A percentile compares a stretch with the other conserved stretches of the same genome.
Conservation (phyloP, 371 early-diverging fungal genomes). For the Neoconidiobolus thromboides region DNA sequence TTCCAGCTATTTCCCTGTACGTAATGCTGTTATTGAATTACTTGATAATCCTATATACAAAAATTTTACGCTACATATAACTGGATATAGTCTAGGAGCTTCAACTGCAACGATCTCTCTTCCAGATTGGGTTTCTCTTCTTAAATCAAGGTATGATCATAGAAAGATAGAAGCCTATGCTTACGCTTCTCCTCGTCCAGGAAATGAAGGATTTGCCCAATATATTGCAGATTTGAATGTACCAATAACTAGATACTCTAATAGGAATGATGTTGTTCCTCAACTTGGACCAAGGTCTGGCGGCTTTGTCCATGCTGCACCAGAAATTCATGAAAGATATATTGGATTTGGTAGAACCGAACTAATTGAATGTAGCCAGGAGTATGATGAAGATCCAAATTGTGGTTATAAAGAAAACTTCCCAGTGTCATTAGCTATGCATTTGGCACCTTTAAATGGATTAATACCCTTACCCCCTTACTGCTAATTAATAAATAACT, state of each 20-base stretch:
- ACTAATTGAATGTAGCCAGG: background rate
- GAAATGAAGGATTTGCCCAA: background rate
- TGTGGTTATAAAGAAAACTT: background rate
- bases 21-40: background rate
- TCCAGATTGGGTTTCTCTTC: background rate
- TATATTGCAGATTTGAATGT: background rate
- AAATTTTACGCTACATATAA: background rate
- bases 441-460: background rate
- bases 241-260: slow-evolving; percentile 1
- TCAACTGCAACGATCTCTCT: background rate
- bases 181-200: background rate
- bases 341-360: background rate
- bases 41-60: background rate
- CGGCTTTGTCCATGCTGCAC: background rate
- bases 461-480: background rate
- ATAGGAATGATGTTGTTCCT: background rate
- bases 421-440: background rate
- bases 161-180: background rate
- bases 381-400: slow-evolving; percentile 3
- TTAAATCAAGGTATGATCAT: background rate
- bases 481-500: background rate
- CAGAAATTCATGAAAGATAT: background rate
- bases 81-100: slow-evolving; percentile 2
- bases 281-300: background rate
- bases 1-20: too few relatives aligned